Base-by-base conservation (phyloP, 2,329 filamentous ascomycete genomes). In the Magnaporthiopsis rhizophila region DNA sequence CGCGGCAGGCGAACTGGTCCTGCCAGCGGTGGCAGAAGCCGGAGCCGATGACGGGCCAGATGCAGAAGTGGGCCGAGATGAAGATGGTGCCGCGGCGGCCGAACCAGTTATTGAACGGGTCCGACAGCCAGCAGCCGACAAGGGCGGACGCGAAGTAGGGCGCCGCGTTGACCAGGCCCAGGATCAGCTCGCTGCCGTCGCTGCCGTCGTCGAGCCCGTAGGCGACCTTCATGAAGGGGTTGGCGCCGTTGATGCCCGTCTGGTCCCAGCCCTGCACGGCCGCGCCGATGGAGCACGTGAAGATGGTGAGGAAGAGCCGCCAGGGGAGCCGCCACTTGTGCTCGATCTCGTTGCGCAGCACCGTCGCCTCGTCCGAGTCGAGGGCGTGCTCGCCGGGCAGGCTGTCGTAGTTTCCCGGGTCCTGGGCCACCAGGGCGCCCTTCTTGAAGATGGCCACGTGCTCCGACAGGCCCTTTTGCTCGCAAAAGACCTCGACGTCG, bases 391-490 rank as follows among this genome's bases (percentile, higher is more conserved):
- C 77, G 67, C 83, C 82, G 4, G 74, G 75, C 57, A 92, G 80
- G 45, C 81, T 77, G 65, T 90, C 87, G 72, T 78, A 90, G 36
- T 80, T 79, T 11, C 78, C 77, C 0, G 89, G 89, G 68, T 88
- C 85, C 72, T 91, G 89, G 3, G 90, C 90, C 24, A 92, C 83
- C 13, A 94, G 79, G 3, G 90, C 91, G 45, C 89, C 90, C 69
- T 88, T 88, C 62, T 83, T 80, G 62, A 92, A 80, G 21, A 89
- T 71, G 3, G 78, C 75, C 3, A 85, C 75, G 68, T 88, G 81
- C 64, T 88, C 83, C 2, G 77, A 74, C 32, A 92, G 79, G 30
- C 80, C 80, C 68, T 88, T 83, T 30, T 68, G 66, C 57, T 36
- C 13, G 11, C 30, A 56, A 61, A 65, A 73, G 34, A 59, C 57